Evolutionary conservation across 2,329 filamentous ascomycete genomes (phyloP).

Genomic region (Cordyceps javanica): DNA sequence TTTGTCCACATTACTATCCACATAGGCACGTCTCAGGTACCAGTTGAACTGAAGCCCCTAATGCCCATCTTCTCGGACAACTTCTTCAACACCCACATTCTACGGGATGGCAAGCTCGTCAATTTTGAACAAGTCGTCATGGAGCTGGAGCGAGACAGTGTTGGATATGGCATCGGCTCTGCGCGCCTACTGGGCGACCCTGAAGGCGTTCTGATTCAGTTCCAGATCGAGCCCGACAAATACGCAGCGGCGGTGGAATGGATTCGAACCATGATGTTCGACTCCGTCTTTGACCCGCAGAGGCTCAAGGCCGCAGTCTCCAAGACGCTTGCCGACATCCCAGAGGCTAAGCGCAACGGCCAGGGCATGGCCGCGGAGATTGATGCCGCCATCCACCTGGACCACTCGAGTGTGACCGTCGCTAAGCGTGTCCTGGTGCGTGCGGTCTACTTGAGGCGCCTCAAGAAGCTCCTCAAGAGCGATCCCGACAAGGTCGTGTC

Average conservation of each 20-base stretch:
- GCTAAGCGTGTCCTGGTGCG: constrained; percentile 80
- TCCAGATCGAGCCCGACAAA: constrained; percentile 84
- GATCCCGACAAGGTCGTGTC: constrained; percentile 68
- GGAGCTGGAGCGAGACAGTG: constrained; percentile 83
- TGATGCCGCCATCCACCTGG: constrained; percentile 73
- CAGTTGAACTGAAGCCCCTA: constrained; percentile 77
- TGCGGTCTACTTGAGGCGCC: constrained; percentile 76
- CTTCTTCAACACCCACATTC: constrained; percentile 90
- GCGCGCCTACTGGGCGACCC: constrained; percentile 66
- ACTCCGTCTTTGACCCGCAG: constrained; percentile 75
- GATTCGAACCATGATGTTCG: constrained; percentile 80
- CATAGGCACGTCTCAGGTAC: constrained; percentile 70
- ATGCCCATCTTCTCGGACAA: constrained; percentile 81
- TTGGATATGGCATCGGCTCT: constrained; percentile 70
- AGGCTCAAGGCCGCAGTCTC: constrained; percentile 59
- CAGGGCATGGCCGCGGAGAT: constrained; percentile 58
- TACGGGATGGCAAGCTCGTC: constrained; percentile 66
- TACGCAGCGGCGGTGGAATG: constrained; percentile 77
- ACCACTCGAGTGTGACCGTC: constrained; percentile 68
- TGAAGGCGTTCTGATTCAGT: constrained; percentile 74
- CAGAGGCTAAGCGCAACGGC: constrained; percentile 84
- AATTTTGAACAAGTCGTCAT: constrained; percentile 91
- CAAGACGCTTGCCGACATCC: constrained; percentile 85
- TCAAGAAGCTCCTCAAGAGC: constrained; percentile 73
- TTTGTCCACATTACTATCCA: constrained; percentile 83